Conservation (phyloP, 164 flowering plant species). For the Magnolia kwangsiensis region DNA sequence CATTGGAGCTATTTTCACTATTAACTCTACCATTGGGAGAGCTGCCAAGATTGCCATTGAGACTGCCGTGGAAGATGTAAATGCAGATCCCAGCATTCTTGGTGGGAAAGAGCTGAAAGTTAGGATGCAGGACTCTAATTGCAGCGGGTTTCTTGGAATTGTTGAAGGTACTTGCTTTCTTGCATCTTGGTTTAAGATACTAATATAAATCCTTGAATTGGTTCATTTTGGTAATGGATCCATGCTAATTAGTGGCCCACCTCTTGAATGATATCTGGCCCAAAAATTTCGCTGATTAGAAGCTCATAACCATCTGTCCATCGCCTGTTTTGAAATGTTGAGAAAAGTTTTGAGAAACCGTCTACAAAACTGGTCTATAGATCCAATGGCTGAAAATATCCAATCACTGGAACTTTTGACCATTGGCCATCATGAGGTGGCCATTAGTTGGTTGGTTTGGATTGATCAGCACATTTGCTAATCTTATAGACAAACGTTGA, state of each 20-base stretch:
- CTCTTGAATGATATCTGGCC: neutral
- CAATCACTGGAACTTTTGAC: neutral
- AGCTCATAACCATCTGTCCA: neutral
- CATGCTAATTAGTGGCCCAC: neutral
- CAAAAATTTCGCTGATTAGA: neutral
- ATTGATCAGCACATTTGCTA: neutral
- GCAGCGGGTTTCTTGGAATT: conserved; percentile 79
- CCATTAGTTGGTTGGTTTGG: neutral
- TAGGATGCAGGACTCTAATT: conserved; percentile 46
- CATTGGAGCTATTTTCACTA: conserved; percentile 75
- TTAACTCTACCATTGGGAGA: conserved; percentile 75
- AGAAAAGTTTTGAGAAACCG: neutral
- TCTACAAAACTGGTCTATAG: neutral
- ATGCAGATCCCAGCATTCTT: conserved; percentile 61
- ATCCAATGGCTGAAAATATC: neutral
- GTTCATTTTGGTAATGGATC: neutral
- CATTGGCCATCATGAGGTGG: neutral
- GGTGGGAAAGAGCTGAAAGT: conserved; percentile 54
- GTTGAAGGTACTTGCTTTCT: conserved; percentile 59
- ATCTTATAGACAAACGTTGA: neutral
- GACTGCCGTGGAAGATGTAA: conserved; percentile 83
- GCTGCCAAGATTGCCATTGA: conserved; percentile 83
- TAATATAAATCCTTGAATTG: neutral
- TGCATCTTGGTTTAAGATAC: neutral
- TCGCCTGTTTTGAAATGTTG: too few species aligned